A percentile compares a stretch with the other conserved stretches of the same genome.
Evolutionary conservation across 2,329 filamentous ascomycete genomes (phyloP).

Genomic region (Pseudopyricularia cyperi): DNA sequence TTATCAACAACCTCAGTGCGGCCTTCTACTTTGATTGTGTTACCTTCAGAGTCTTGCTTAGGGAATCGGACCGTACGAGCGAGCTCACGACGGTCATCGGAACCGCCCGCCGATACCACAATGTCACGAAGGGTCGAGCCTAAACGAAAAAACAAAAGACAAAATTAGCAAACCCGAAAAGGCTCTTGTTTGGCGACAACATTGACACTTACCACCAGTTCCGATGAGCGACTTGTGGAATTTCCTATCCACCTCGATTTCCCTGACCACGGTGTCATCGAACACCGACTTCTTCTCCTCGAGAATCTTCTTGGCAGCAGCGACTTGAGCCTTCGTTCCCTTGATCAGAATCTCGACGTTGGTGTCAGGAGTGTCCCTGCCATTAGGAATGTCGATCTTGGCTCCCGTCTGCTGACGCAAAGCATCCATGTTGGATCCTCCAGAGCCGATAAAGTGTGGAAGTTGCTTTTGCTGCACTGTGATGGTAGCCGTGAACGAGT

Average conservation of each 20-base stretch:
- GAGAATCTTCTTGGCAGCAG: conserved; percentile 80
- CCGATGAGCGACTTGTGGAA: conserved; percentile 87
- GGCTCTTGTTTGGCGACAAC: neutral
- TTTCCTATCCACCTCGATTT: conserved; percentile 85
- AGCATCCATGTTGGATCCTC: conserved; percentile 82
- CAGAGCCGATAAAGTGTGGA: conserved; percentile 84
- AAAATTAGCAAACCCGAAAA: neutral
- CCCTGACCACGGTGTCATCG: conserved; percentile 76
- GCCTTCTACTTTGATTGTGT: conserved; percentile 79
- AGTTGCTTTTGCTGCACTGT: conserved; percentile 84
- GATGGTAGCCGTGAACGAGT: conserved; percentile 66
- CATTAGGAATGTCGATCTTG: conserved; percentile 81
- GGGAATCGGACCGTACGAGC: conserved; percentile 92
- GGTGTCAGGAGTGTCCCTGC: conserved; percentile 55
- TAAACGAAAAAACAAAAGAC: conserved; percentile 28
- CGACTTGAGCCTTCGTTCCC: conserved; percentile 83
- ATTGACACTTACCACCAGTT: conserved; percentile 54
- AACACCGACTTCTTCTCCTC: conserved; percentile 79
- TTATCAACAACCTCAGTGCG: conserved; percentile 74
- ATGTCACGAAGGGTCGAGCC: conserved; percentile 78
- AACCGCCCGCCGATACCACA: conserved; percentile 76
- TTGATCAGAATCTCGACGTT: conserved; percentile 81
- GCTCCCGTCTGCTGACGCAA: conserved; percentile 74
- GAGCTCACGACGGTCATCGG: conserved; percentile 70
- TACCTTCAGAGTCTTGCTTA: conserved; percentile 70